phyloP scores from a whole-genome alignment of 2,329 filamentous ascomycete genomes.

The Pseudofabraea citricarpa region DNA sequence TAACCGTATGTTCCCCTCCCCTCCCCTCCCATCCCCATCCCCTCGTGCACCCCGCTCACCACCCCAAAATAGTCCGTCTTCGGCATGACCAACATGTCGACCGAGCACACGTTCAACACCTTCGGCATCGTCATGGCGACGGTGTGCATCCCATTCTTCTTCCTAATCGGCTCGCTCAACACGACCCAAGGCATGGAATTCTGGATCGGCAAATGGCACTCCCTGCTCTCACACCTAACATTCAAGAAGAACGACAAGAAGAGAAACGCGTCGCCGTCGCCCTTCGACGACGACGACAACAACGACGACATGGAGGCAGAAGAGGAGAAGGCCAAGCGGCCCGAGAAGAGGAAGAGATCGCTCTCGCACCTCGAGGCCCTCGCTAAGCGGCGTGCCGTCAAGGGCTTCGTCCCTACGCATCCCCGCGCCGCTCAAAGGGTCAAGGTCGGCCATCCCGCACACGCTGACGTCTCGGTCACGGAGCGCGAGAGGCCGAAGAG shows the following conservation, averaged over 20 bases:
- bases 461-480: no score
- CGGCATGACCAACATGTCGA: slow-evolving; percentile 44
- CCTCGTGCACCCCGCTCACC: slow-evolving; percentile 32
- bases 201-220: slow-evolving; percentile 10
- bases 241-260: no score
- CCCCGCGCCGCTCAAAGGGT: no score
- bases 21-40: slow-evolving; percentile 57
- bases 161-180: slow-evolving; percentile 41
- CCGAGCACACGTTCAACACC: slow-evolving; percentile 37
- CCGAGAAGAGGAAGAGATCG: no score
- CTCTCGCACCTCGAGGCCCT: no score
- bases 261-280: no score
- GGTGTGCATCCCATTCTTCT: slow-evolving; percentile 44
- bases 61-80: slow-evolving; percentile 38
- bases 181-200: slow-evolving; percentile 27
- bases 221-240: background rate
- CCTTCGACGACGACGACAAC: background rate
- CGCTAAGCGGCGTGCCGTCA: no score
- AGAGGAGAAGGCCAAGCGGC: background rate
- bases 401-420: no score
- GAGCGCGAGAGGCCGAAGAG: no score
- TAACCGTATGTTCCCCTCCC: slow-evolving; percentile 36
- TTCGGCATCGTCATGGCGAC: slow-evolving; percentile 32
- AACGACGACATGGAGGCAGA: background rate
- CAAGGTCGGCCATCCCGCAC: no score